Evolutionary conservation across 1,139 yeast genomes (phyloP).

Genomic region (Geotrichum reessii): DNA sequence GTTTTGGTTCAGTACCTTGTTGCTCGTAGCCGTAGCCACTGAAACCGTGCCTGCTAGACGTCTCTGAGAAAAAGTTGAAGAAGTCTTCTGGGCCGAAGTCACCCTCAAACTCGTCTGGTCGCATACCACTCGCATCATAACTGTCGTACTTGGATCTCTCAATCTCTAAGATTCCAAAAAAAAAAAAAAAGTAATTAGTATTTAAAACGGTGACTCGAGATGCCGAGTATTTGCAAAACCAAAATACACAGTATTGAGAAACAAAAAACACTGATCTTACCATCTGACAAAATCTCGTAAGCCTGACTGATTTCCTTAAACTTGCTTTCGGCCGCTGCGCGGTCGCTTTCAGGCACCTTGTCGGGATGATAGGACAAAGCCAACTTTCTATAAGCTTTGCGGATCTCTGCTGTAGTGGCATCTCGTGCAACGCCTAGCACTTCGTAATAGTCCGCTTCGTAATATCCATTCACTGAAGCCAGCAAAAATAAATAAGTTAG

Average conservation of each 20-base stretch:
- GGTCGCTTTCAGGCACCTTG: slow-evolving; percentile 57
- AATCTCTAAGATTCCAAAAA: slow-evolving; percentile 3
- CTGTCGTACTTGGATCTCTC: slow-evolving; percentile 19
- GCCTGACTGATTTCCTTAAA: slow-evolving; percentile 77
- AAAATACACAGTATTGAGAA: not conserved
- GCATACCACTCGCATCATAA: slow-evolving; percentile 2
- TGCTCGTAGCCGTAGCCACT: slow-evolving; percentile 23
- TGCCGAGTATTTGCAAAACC: not conserved
- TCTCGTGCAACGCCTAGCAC: slow-evolving; percentile 59
- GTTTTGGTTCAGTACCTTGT: slow-evolving; percentile 17
- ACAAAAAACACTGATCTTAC: slow-evolving; percentile 19
- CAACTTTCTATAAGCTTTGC: slow-evolving; percentile 67
- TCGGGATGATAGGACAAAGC: slow-evolving; percentile 79
- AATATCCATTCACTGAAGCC: slow-evolving; percentile 17
- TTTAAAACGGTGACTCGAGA: not conserved
- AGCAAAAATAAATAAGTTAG: not conserved
- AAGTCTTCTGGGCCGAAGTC: slow-evolving; percentile 62
- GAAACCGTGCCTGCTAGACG: slow-evolving; percentile 23
- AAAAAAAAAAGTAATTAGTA: not conserved
- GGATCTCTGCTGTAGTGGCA: slow-evolving; percentile 62
- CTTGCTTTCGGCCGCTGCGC: slow-evolving; percentile 61
- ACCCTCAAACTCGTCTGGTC: slow-evolving; percentile 24
- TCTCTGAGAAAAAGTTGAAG: slow-evolving; percentile 53
- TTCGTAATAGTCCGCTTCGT: slow-evolving; percentile 49
- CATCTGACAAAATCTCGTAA: slow-evolving; percentile 69